These are phyloP conservation scores for Verticillium albo-atrum DNA, from an alignment of 2,329 filamentous ascomycete genomes.

Conservation along the genomic window DNA sequence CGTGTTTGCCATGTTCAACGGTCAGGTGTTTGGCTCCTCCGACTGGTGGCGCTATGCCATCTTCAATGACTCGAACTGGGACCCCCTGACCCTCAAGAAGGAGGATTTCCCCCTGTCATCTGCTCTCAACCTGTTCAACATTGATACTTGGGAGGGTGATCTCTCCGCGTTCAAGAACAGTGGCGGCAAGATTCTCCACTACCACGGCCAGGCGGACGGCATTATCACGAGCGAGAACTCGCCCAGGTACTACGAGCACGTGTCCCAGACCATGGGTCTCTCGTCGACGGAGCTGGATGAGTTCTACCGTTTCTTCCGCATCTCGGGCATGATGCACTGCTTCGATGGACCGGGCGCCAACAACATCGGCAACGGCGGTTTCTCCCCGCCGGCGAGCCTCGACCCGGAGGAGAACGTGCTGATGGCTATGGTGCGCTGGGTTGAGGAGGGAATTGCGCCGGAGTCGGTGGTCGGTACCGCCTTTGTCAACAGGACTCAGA, in stretches of 20 bases:
- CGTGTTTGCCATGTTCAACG: slow-evolving; percentile 23
- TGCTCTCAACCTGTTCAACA: slow-evolving; percentile 28
- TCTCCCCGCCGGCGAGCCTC: slow-evolving; percentile 14
- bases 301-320: slow-evolving; percentile 46
- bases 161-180: slow-evolving; percentile 30
- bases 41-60: slow-evolving; percentile 35
- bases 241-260: slow-evolving; percentile 42
- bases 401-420: slow-evolving; percentile 37
- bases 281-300: slow-evolving; percentile 27
- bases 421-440: slow-evolving; percentile 41
- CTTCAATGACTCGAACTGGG: slow-evolving; percentile 31
- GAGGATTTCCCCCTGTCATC: slow-evolving; percentile 29
- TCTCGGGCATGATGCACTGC: slow-evolving; percentile 50
- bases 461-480: slow-evolving; percentile 31
- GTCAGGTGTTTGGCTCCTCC: slow-evolving; percentile 17
- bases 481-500: slow-evolving; percentile 19
- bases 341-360: slow-evolving; percentile 35
- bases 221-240: slow-evolving; percentile 38
- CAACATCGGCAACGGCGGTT: slow-evolving; percentile 19
- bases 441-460: slow-evolving; percentile 37
- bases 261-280: slow-evolving; percentile 35
- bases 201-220: slow-evolving; percentile 38
- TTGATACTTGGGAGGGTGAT: slow-evolving; percentile 33
- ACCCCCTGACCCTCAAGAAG: slow-evolving; percentile 24
- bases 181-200: slow-evolving; percentile 40